A percentile compares a stretch with the other conserved stretches of the same genome.
Evolutionary conservation across 306 rosid species (phyloP).

Genomic region (Quercus agrifolia): DNA sequence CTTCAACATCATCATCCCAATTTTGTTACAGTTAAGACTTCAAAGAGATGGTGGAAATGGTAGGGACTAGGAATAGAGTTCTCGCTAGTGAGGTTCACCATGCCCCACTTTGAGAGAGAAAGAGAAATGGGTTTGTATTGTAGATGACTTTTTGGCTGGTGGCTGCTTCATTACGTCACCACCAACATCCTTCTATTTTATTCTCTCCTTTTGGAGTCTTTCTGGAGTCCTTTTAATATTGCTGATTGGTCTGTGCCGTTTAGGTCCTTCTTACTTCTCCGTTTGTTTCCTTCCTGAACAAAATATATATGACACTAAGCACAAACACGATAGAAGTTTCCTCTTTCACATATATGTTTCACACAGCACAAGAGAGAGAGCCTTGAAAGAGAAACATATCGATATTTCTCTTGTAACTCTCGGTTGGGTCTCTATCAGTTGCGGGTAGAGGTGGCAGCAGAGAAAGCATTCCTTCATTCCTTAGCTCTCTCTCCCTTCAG

Average conservation of each 20-base stretch:
- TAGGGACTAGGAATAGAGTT: constrained; percentile 45
- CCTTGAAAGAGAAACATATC: constrained; percentile 3
- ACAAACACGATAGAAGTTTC: background rate
- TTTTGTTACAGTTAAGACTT: constrained; percentile 34
- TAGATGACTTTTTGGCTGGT: constrained; percentile 33
- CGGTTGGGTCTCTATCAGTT: constrained; percentile 49
- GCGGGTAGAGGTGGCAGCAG: constrained; percentile 54
- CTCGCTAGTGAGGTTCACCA: constrained; percentile 36
- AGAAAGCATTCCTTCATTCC: constrained; percentile 18
- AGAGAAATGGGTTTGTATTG: background rate
- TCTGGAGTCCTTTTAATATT: constrained; percentile 38
- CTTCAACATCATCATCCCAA: constrained; percentile 26
- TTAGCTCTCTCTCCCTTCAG: constrained; percentile 5
- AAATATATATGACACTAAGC: too few species aligned
- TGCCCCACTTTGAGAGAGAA: constrained; percentile 23
- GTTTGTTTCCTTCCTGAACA: background rate
- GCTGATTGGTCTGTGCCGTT: constrained; percentile 34
- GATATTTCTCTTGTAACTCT: background rate
- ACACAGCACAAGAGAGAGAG: constrained; percentile 23
- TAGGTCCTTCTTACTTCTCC: constrained; percentile 28
- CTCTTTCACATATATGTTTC: background rate
- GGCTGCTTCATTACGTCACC: constrained; percentile 72
- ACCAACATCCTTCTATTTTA: constrained; percentile 17
- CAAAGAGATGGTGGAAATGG: constrained; percentile 39
- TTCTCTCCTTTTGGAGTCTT: constrained; percentile 30